Conservation (phyloP, 345 rosid genomes). For the Laguncularia racemosa region DNA sequence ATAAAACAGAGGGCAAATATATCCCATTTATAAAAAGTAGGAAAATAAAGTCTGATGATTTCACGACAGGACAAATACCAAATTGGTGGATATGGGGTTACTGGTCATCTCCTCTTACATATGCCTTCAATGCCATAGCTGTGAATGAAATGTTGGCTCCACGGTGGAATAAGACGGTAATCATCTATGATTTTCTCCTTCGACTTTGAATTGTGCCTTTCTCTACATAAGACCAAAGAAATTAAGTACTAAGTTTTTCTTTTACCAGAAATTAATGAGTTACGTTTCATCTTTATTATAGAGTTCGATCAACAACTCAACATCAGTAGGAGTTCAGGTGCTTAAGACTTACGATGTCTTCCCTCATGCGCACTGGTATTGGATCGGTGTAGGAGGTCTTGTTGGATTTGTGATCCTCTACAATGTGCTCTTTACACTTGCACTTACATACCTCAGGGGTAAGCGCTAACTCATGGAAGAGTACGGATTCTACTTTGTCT, state of each 20-base stretch:
- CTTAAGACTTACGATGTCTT: slow-evolving; percentile 39
- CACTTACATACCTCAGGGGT: slow-evolving; percentile 47
- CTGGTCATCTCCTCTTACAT: slow-evolving; percentile 69
- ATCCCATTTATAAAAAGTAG: too few relatives aligned
- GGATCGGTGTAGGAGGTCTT: slow-evolving; percentile 49
- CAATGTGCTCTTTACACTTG: slow-evolving; percentile 28
- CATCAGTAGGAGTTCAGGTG: slow-evolving; percentile 33
- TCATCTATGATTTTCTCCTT: not conserved
- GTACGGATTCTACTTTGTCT: too few relatives aligned
- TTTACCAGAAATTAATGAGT: not conserved
- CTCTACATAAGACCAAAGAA: too few relatives aligned
- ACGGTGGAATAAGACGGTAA: slow-evolving; percentile 35
- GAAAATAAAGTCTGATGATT: too few relatives aligned
- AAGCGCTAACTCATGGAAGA: slow-evolving; percentile 7
- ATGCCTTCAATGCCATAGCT: slow-evolving; percentile 41
- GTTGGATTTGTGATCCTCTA: slow-evolving; percentile 26
- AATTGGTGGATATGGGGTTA: slow-evolving; percentile 70
- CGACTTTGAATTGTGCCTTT: too few relatives aligned
- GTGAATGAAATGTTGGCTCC: slow-evolving; percentile 51
- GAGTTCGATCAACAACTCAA: slow-evolving; percentile 7
- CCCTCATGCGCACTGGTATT: slow-evolving; percentile 48
- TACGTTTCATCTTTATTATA: not conserved
- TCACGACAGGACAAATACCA: too few relatives aligned
- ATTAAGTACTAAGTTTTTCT: not conserved
- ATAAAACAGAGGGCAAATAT: too few relatives aligned